Evolutionary conservation across 2,329 filamentous ascomycete species (phyloP), one percentile per base, ranked within the genome.

Genomic region (Trichoderma simmonsii): DNA sequence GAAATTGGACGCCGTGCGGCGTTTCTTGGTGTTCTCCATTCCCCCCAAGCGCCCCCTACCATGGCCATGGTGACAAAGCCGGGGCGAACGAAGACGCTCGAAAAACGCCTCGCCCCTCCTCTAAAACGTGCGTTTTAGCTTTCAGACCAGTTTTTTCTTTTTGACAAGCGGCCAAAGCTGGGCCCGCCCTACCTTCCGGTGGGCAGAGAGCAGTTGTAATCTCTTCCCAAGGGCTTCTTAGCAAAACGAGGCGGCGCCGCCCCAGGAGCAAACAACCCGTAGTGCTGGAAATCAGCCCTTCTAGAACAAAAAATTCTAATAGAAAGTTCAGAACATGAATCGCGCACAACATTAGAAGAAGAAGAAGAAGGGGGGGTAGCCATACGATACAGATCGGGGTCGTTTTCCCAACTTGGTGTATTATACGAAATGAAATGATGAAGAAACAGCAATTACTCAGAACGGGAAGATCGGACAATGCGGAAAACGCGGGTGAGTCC

Each of bases 271-370:
- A 21, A 15, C 39, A 21, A 51, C 26, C 39, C 62, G 39, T 65
- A 65, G 30, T 60, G 18, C n/a, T 21, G 57, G 2, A 60, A 60
- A 21, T 32, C 57, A 60, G 18, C 57, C 24, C 39, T 65, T 65
- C 62, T 54, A 65, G 62, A 65, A 65, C 39, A 65, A 51, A 24
- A 51, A 54, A 51, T 30, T 65, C 62, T 32, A 65, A 48, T 48
- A 21, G 43, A 48, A 32, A 21, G 43, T 21, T 65, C 39, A 65
- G 30, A 26, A 66, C 51, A 54, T 54, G 64, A 67, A 11, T 57
- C 64, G 64, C 21, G 62, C 61, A 28, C 26, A 18, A 28, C 26
- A 18, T 30, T 18, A 6, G 54, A 30, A 30, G 54, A 18, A 34
- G 12, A 34, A 34, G 32, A 14, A 14, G 32, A 14, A 14, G 32